Evolutionary conservation across 768 basidiomycete species (phyloP).

Genomic region (Panus rudis): DNA sequence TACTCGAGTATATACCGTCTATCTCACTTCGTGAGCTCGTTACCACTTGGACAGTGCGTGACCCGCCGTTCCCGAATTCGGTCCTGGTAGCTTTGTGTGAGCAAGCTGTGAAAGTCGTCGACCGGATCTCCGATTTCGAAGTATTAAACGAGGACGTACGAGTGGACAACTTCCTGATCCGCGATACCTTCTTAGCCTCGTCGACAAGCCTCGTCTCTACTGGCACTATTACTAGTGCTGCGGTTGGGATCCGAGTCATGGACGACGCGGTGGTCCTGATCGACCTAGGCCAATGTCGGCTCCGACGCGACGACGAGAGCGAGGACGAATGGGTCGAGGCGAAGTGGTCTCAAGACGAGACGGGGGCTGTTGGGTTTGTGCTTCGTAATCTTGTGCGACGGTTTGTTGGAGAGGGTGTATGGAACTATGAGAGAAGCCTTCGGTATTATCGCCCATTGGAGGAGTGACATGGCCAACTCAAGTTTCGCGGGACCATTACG

Average conservation of each 20-base stretch:
- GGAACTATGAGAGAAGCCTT: too few species aligned
- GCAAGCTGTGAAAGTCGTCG: not conserved
- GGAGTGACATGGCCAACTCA: too few species aligned
- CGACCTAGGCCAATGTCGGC: conserved; percentile 1
- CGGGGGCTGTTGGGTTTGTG: not conserved
- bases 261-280: not conserved
- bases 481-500: too few species aligned
- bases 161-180: conserved; percentile 2
- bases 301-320: not conserved
- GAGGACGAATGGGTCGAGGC: not conserved
- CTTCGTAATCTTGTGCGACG: too few species aligned
- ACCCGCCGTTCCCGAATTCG: not conserved
- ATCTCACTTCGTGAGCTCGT: conserved; percentile 1
- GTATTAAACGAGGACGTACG: conserved; percentile 3
- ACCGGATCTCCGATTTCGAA: not conserved
- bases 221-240: too few species aligned
- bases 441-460: too few species aligned
- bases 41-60: not conserved
- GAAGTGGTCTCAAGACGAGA: conserved; percentile 1
- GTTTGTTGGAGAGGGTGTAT: too few species aligned
- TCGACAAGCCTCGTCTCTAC: too few species aligned
- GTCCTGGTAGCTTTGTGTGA: not conserved
- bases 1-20: not conserved
- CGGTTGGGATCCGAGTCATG: too few species aligned
- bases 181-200: not conserved